phyloP scores from a whole-genome alignment of 805 yeast genomes.

The Candida quercuum region DNA sequence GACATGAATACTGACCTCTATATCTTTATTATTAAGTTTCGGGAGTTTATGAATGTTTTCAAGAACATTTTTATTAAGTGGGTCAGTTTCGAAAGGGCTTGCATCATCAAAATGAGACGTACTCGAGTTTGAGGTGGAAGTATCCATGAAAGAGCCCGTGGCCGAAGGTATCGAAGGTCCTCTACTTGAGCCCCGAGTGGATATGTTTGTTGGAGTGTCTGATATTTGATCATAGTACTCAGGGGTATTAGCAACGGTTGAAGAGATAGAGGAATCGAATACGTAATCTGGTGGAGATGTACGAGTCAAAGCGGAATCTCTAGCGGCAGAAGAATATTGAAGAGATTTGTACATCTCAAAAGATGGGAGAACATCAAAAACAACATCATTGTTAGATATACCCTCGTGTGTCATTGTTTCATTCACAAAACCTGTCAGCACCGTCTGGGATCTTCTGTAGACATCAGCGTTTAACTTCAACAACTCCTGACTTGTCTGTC shows the following conservation, averaged over 20 bases:
- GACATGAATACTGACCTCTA: constrained; percentile 43
- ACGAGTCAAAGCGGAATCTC: constrained; percentile 18
- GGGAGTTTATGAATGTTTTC: constrained; percentile 49
- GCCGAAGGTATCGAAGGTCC: not conserved
- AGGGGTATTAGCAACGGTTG: not conserved
- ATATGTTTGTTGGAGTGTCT: not conserved
- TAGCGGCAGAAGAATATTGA: constrained; percentile 36
- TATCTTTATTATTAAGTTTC: constrained; percentile 26
- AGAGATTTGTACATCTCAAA: constrained; percentile 59
- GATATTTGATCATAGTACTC: not conserved
- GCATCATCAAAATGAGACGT: not conserved
- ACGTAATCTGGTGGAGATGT: constrained; percentile 32
- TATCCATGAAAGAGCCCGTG: not conserved
- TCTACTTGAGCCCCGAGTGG: not conserved
- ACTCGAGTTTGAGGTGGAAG: not conserved
- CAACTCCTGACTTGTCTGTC: constrained; percentile 6
- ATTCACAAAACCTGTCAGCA: constrained; percentile 9
- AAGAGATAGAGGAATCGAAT: constrained; percentile 8
- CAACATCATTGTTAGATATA: constrained; percentile 8
- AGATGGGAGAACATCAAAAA: constrained; percentile 58
- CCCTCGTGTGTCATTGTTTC: constrained; percentile 1
- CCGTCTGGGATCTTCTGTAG: constrained; percentile 1
- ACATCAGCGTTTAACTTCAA: not conserved
- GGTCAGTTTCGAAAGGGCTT: not conserved
- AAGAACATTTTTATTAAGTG: constrained; percentile 33